A percentile compares a stretch with the other conserved stretches of the same genome.
Conservation (phyloP, 768 basidiomycete genomes). For the Phylloporus rhodoxanthus region DNA sequence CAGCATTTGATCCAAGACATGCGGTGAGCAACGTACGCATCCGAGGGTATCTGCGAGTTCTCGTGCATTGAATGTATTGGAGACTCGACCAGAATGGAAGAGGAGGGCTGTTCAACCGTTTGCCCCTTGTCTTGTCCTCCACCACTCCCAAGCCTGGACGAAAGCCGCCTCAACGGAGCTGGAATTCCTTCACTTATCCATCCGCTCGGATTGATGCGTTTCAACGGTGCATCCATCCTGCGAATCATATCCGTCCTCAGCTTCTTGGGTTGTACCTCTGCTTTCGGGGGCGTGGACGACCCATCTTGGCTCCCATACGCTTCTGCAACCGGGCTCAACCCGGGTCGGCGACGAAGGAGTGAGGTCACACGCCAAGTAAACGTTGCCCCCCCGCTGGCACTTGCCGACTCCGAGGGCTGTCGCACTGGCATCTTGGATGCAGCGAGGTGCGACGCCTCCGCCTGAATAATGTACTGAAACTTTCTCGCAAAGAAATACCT, state of each 20-base stretch:
- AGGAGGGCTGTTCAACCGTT: not conserved
- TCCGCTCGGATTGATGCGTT: slow-evolving; percentile 69
- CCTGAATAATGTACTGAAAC: slow-evolving; percentile 53
- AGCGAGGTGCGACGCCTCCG: slow-evolving; percentile 32
- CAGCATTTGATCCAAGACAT: not conserved
- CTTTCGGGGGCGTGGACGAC: slow-evolving; percentile 8
- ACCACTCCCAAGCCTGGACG: slow-evolving; percentile 1
- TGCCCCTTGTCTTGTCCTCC: slow-evolving; percentile 3
- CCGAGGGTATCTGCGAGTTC: not conserved
- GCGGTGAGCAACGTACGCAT: slow-evolving; percentile 9
- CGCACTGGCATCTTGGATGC: slow-evolving; percentile 16
- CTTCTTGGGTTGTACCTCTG: slow-evolving; percentile 25
- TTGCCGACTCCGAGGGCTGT: slow-evolving; percentile 19
- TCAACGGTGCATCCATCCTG: slow-evolving; percentile 62
- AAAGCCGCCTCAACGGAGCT: slow-evolving; percentile 20
- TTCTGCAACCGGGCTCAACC: slow-evolving; percentile 26
- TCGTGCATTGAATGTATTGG: not conserved
- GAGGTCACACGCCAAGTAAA: slow-evolving; percentile 30
- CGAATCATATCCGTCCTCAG: slow-evolving; percentile 73
- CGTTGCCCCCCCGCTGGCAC: slow-evolving; percentile 8
- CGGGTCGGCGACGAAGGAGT: slow-evolving; percentile 28
- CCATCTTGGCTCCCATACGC: slow-evolving; percentile 13
- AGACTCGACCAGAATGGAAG: slow-evolving; percentile 1
- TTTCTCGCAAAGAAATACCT: slow-evolving; percentile 69
- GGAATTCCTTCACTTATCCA: slow-evolving; percentile 49